Base-by-base conservation (phyloP, 495 filamentous ascomycete genomes). In the Beverwykella pulmonaria region DNA sequence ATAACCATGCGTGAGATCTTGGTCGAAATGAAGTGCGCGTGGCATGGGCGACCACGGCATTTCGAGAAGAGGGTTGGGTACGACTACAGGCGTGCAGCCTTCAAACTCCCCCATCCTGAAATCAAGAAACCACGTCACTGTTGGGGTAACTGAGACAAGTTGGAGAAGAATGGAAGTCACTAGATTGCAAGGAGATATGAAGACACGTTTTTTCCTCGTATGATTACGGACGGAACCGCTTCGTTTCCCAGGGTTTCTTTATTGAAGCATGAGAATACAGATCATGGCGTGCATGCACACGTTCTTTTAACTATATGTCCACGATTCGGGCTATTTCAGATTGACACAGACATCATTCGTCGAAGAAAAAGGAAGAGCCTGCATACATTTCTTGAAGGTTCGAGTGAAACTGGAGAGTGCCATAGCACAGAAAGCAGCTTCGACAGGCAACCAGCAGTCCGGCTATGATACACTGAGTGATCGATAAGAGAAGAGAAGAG, bases 211-310 rank as follows among this genome's bases (percentile, higher is more conserved):
- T 25, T 17, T 26, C 48, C 25, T 50, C 20, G 48, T 50, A 27
- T 23, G 5, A 9, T 5, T 50, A 10, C 25, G 6, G 39, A 34
- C 39, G 39, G 39, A 14, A 44, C 39, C 39, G 48, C 3, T 50
- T 27, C 25, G 5, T 27, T 50, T 50, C 48, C 25, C 48, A 27
- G 48, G 48, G 20, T 27, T 50, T 27, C 5, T 50, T 27, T 50
- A 50, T 50, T 27, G 48, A 5, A 50, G 3, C 48, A 19, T 23
- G 22, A n/a, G 19, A 26, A 50, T 26, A 50, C 15, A 25, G 9
- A 50, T 50, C 9, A 50, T 25, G 20, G 48, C 20, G 48, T 50
- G 48, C 48, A 50, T 50, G 19, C 48, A 50, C 48, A 50, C 48
- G 48, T 50, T 50, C 48, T 50, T 44, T 34, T 36, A 57, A 30